These are phyloP conservation scores for Lactifluus piperatus DNA, from an alignment of 768 basidiomycete genomes.

Conservation along the genomic window DNA sequence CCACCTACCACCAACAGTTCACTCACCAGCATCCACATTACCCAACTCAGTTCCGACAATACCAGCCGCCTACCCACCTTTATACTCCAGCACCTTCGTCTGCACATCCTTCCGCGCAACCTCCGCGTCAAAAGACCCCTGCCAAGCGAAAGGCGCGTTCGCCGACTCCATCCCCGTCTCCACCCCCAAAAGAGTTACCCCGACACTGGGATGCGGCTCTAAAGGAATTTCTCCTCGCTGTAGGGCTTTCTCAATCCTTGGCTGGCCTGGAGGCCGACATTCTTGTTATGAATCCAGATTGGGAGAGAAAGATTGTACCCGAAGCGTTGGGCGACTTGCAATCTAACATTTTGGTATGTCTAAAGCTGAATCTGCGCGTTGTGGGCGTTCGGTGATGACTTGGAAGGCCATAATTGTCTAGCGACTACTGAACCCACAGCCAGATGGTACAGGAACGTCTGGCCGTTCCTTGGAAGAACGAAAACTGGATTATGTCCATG, in stretches of 20 bases:
- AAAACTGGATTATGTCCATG: constrained; percentile 54
- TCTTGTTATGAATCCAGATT: constrained; percentile 25
- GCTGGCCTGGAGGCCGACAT: constrained; percentile 25
- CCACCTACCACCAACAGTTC: constrained; percentile 19
- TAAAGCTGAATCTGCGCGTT: not conserved
- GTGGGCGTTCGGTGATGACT: constrained; percentile 10
- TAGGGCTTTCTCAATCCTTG: constrained; percentile 23
- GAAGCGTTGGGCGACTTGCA: constrained; percentile 21
- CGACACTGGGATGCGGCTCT: constrained; percentile 21
- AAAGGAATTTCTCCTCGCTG: constrained; percentile 17
- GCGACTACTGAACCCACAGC: constrained; percentile 20
- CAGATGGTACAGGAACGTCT: constrained; percentile 22
- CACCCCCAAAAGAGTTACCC: constrained; percentile 16
- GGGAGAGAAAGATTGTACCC: constrained; percentile 22
- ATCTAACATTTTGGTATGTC: constrained; percentile 21
- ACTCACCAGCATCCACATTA: not conserved
- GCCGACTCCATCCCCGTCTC: constrained; percentile 14
- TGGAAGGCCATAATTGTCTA: constrained; percentile 10
- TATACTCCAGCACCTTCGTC: not conserved
- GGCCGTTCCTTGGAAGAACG: constrained; percentile 48
- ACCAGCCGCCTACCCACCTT: constrained; percentile 2
- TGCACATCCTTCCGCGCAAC: not conserved
- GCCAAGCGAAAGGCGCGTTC: constrained; percentile 3
- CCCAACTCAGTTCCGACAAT: constrained; percentile 12
- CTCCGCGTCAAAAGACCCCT: not conserved